These are phyloP conservation scores for Nakaseomyces nivariensis DNA, from an alignment of 1,139 yeast genomes.

Conservation along the genomic window DNA sequence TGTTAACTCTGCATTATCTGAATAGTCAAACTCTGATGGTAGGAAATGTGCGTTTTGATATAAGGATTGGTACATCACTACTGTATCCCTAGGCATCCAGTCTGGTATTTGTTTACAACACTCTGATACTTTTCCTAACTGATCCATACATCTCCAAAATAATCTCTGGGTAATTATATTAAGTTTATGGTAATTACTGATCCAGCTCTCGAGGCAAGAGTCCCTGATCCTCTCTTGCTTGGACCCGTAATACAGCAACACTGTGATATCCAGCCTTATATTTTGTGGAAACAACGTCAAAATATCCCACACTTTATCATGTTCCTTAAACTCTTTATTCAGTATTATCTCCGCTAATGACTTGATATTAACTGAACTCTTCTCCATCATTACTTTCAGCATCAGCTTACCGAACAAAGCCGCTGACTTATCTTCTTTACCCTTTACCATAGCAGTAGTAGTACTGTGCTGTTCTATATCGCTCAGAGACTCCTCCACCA, in stretches of 20 bases:
- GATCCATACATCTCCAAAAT: slow-evolving; percentile 19
- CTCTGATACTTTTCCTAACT: slow-evolving; percentile 6
- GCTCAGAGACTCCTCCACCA: slow-evolving; percentile 15
- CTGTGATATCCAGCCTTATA: slow-evolving; percentile 14
- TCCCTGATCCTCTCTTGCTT: slow-evolving; percentile 10
- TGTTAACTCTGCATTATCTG: slow-evolving; percentile 1
- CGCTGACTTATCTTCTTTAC: neutral
- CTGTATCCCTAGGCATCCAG: slow-evolving; percentile 3
- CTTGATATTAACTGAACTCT: slow-evolving; percentile 3
- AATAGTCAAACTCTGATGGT: slow-evolving; percentile 1
- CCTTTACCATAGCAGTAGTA: neutral
- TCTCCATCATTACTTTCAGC: neutral
- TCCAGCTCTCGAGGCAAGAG: slow-evolving; percentile 13
- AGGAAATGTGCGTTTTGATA: slow-evolving; percentile 10
- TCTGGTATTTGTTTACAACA: slow-evolving; percentile 1
- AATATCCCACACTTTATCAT: slow-evolving; percentile 13
- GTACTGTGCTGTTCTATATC: neutral
- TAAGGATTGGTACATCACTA: slow-evolving; percentile 14
- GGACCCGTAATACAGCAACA: slow-evolving; percentile 20
- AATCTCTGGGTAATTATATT: slow-evolving; percentile 20
- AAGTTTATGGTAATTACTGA: slow-evolving; percentile 13
- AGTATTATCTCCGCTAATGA: slow-evolving; percentile 13
- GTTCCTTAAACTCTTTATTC: slow-evolving; percentile 13
- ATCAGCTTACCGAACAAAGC: neutral
- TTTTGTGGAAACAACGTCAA: slow-evolving; percentile 11